phyloP scores from a whole-genome alignment of 2,329 filamentous ascomycete species.

The Beauveria australis region DNA sequence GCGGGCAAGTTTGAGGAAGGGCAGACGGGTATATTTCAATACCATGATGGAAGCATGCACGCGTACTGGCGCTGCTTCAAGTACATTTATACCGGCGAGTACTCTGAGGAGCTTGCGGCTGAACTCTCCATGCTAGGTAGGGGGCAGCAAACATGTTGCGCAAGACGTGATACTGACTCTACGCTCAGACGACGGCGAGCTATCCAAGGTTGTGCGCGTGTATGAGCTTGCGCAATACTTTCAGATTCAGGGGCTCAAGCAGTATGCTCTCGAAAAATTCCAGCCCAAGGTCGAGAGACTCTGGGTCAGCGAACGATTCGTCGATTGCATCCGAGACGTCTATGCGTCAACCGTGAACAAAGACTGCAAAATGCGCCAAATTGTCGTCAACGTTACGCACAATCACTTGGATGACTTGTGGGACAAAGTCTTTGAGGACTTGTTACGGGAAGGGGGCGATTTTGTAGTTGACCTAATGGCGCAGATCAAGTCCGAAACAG shows the following conservation, averaged over 20 bases:
- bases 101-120: not conserved
- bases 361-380: not conserved
- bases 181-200: not conserved
- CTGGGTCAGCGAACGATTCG: not conserved
- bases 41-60: conserved; percentile 7
- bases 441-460: not conserved
- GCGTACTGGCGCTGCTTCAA: conserved; percentile 11
- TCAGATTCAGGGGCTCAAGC: not conserved
- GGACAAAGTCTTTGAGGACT: not conserved
- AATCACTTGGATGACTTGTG: not conserved
- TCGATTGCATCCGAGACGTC: not conserved
- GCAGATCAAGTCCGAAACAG: not conserved
- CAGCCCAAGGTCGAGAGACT: not conserved
- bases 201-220: not conserved
- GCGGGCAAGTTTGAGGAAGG: not conserved
- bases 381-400: not conserved
- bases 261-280: not conserved
- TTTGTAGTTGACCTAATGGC: not conserved
- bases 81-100: conserved; percentile 12
- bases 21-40: not conserved
- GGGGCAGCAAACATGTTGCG: not conserved
- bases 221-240: not conserved
- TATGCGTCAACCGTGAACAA: not conserved
- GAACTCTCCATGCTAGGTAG: not conserved
- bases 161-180: not conserved